These are phyloP conservation scores for Elaeagnus macrophylla DNA, from an alignment of 306 rosid species.

Conservation along the genomic window DNA sequence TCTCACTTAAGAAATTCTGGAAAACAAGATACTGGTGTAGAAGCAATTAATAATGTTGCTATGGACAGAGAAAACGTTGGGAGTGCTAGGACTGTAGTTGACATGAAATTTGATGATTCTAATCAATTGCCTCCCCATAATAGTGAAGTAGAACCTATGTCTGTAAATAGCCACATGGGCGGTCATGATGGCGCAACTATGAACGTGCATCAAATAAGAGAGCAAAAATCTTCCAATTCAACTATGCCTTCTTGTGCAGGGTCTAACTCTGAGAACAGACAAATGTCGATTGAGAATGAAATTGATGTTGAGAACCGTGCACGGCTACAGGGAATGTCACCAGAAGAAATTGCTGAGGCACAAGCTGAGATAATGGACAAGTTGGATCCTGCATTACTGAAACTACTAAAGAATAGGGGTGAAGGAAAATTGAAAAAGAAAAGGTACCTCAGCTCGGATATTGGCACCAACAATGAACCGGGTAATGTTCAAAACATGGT, in stretches of 20 bases:
- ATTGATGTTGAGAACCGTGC: slow-evolving; percentile 70
- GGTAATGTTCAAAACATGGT: slow-evolving; percentile 23
- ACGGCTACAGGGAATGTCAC: slow-evolving; percentile 53
- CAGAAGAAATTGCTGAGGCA: slow-evolving; percentile 66
- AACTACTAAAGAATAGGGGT: slow-evolving; percentile 60
- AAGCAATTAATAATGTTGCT: slow-evolving; percentile 18
- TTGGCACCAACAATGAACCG: slow-evolving; percentile 14
- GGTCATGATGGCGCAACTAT: slow-evolving; percentile 14
- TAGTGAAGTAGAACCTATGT: slow-evolving; percentile 15
- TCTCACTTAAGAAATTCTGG: slow-evolving; percentile 12
- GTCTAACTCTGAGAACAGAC: slow-evolving; percentile 26
- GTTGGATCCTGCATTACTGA: slow-evolving; percentile 48
- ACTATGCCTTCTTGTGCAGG: slow-evolving; percentile 18
- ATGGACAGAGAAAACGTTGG: slow-evolving; percentile 16
- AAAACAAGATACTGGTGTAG: slow-evolving; percentile 18
- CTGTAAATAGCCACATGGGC: slow-evolving; percentile 10
- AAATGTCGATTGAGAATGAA: slow-evolving; percentile 42
- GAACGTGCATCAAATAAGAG: slow-evolving; percentile 11
- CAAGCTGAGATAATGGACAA: slow-evolving; percentile 70
- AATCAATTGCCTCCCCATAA: slow-evolving; percentile 17
- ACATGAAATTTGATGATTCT: slow-evolving; percentile 31
- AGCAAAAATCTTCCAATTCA: slow-evolving; percentile 19
- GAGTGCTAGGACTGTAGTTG: slow-evolving; percentile 5
- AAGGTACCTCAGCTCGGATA: slow-evolving; percentile 24
- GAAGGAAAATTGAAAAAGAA: slow-evolving; percentile 42